Conservation (phyloP, 495 filamentous ascomycete genomes). For the Aspergillus ostianus region DNA sequence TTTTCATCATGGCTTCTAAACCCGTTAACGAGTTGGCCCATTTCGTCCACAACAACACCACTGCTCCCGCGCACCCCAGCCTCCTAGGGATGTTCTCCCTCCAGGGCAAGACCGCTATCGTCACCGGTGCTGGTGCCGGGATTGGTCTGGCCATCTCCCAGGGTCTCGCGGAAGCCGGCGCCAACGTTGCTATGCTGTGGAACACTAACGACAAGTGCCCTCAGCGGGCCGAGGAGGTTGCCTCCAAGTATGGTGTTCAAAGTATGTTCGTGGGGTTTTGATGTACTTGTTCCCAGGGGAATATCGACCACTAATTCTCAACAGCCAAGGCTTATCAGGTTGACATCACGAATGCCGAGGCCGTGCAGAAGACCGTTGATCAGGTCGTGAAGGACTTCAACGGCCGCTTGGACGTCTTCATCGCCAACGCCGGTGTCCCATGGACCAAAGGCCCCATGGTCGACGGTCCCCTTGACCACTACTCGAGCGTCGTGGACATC, state of each 20-base stretch:
- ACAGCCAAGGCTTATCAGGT: conserved; percentile 76
- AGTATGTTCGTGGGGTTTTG: conserved; percentile 43
- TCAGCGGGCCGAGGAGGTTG: conserved; percentile 70
- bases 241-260: conserved; percentile 74
- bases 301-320: neutral
- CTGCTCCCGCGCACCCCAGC: conserved; percentile 56
- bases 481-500: conserved; percentile 65
- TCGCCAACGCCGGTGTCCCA: conserved; percentile 76
- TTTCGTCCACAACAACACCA: conserved; percentile 61
- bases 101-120: conserved; percentile 79
- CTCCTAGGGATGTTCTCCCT: conserved; percentile 81
- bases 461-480: conserved; percentile 62
- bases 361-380: conserved; percentile 57
- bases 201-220: conserved; percentile 71
- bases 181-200: conserved; percentile 87
- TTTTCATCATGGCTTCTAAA: conserved; percentile 32
- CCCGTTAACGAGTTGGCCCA: conserved; percentile 43
- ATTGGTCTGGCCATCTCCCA: conserved; percentile 80
- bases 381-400: conserved; percentile 66
- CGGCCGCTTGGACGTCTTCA: conserved; percentile 72
- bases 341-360: conserved; percentile 57
- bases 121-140: conserved; percentile 77
- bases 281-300: no score
- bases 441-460: conserved; percentile 70
- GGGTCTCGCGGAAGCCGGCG: conserved; percentile 76